Evolutionary conservation across 2,329 filamentous ascomycete species (phyloP).

Genomic region (Tolypocladium guangdongense): DNA sequence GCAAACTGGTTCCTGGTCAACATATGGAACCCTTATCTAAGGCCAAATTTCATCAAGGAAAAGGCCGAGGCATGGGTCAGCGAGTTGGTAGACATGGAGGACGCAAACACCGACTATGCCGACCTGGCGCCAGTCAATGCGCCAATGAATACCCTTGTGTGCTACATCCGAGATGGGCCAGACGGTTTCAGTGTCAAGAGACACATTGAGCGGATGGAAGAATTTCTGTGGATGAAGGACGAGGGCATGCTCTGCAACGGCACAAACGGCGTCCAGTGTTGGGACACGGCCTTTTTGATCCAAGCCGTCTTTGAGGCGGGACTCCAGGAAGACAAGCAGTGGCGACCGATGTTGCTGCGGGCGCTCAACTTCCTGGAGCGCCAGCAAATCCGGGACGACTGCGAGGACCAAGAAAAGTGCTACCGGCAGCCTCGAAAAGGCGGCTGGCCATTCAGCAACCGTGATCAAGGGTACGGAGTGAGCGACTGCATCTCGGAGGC

Average conservation of each 20-base stretch:
- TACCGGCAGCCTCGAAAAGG: constrained; percentile 90
- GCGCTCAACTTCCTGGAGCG: constrained; percentile 78
- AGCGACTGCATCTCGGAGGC: constrained; percentile 92
- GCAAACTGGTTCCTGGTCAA: constrained; percentile 70
- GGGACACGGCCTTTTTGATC: constrained; percentile 89
- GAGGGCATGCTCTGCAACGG: constrained; percentile 94
- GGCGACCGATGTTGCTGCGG: constrained; percentile 71
- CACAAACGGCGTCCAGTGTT: constrained; percentile 95
- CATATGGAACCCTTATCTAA: constrained; percentile 70
- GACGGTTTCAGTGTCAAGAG: constrained; percentile 59
- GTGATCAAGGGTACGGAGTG: constrained; percentile 86
- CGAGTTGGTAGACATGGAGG: constrained; percentile 79
- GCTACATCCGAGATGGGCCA: constrained; percentile 76
- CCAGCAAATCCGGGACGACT: constrained; percentile 83
- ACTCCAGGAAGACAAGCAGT: constrained; percentile 64
- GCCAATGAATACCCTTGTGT: constrained; percentile 79
- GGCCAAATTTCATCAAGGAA: constrained; percentile 52
- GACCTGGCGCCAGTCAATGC: constrained; percentile 82
- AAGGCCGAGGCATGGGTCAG: constrained; percentile 73
- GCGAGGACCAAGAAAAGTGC: constrained; percentile 62
- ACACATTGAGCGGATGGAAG: constrained; percentile 71
- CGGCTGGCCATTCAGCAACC: constrained; percentile 92
- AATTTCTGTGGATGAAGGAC: constrained; percentile 83
- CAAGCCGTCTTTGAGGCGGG: constrained; percentile 73
- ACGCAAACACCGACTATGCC: constrained; percentile 82